Percentiles rank a stretch among this genome's conserved stretches.
phyloP scores from a whole-genome alignment of 371 early-diverging fungal genomes.

The Apophysomyces ossiformis region DNA sequence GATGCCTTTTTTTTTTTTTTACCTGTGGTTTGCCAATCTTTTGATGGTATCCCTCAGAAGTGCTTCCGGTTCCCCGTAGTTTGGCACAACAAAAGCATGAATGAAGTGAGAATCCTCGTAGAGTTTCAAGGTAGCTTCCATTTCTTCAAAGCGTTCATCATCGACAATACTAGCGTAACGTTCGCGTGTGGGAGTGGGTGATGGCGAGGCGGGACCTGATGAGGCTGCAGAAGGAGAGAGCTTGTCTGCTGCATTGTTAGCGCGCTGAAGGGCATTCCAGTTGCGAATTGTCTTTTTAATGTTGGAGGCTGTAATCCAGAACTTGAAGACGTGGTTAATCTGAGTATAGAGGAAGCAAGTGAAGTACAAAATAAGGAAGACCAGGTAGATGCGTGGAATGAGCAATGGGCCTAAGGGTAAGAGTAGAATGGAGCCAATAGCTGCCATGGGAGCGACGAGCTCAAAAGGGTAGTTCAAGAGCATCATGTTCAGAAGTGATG shows the following conservation, averaged over 20 bases:
- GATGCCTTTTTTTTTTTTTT: background rate
- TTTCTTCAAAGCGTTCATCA: conserved; percentile 44
- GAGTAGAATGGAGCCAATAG: conserved; percentile 51
- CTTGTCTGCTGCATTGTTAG: conserved; percentile 13
- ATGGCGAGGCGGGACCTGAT: conserved; percentile 17
- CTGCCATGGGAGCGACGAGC: conserved; percentile 57
- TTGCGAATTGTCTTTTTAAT: conserved; percentile 50
- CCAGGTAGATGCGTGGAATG: conserved; percentile 56
- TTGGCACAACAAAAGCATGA: conserved; percentile 63
- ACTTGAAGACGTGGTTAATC: conserved; percentile 60
- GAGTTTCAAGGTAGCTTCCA: conserved; percentile 45
- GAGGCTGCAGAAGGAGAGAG: conserved; percentile 15
- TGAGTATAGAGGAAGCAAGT: conserved; percentile 55
- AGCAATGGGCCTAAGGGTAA: conserved; percentile 56
- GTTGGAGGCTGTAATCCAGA: conserved; percentile 44
- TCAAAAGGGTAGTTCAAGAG: conserved; percentile 51
- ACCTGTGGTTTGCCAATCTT: conserved; percentile 52
- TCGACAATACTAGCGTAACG: conserved; percentile 34
- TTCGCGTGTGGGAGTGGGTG: conserved; percentile 29
- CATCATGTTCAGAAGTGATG: conserved; percentile 7
- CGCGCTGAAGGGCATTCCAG: conserved; percentile 46
- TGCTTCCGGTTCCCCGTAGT: conserved; percentile 63
- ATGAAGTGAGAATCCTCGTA: conserved; percentile 38
- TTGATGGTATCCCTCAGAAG: conserved; percentile 50
- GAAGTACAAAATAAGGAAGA: conserved; percentile 56